Evolutionary conservation across 2,329 filamentous ascomycete species (phyloP), one percentile per base, ranked within the genome.

Genomic region (Fusarium torulosum): DNA sequence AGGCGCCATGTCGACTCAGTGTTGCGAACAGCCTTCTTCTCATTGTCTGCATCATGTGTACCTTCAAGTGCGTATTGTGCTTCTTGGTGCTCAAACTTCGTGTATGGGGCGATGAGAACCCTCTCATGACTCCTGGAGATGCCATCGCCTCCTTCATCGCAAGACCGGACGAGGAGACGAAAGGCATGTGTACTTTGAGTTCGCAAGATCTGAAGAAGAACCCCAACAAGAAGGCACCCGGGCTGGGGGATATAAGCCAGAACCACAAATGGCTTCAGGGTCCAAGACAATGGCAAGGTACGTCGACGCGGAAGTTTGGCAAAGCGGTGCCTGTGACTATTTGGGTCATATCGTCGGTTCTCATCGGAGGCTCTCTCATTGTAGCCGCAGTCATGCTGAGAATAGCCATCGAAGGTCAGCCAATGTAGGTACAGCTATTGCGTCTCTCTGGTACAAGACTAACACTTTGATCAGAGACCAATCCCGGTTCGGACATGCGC

Each of bases 71-170:
- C 11, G 7, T 37, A 0, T 15, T 71, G 0, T 69, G 68, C 31
- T 43, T 59, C 3, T 8, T 62, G 4, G 66, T 63, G 2, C 25
- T 69, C 3, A 58, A 37, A 1, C 20, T 63, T 14, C 41, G 67
- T 1, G 55, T 60, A 4, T 71, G 67, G 67, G 63, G 58, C 0
- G 2, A 40, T 0, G 61, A 71, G 1, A 33, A 61, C 3, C 67
- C 68, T 21, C 42, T 71, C 0, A 59, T 71, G 52, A 71, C 67
- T 1, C 58, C 65, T 0, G 67, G 67, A 15, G 68, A 70, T 41
- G 68, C 68, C 1, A 66, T 70, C 1, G 63, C 65, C 17, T 70
- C 68, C 3, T 70, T 70, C 6, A 59, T 70, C 1, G 33, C 52
- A 1, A 68, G 8, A 0, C 63, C 60, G 1, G 61, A 68, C 29